These are phyloP conservation scores for Rubia tinctorum DNA, from an alignment of 305 asterid species.

Conservation along the genomic window DNA sequence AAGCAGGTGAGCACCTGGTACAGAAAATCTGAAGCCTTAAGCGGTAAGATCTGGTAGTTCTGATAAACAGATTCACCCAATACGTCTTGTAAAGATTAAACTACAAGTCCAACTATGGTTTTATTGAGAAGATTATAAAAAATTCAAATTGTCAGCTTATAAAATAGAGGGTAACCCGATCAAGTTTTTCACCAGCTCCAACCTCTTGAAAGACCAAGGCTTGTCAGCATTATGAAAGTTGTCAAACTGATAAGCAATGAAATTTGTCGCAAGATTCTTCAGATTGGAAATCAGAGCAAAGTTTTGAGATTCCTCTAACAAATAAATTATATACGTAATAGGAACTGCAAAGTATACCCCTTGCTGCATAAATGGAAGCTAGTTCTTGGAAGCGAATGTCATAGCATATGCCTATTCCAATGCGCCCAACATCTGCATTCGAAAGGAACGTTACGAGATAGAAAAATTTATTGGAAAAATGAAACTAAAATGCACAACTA, in stretches of 20 bases:
- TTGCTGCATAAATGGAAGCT: conserved; percentile 82
- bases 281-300: background rate
- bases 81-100: conserved; percentile 3
- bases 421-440: conserved; percentile 77
- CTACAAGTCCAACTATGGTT: background rate
- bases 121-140: background rate
- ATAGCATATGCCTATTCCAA: conserved; percentile 89
- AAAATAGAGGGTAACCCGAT: background rate
- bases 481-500: background rate
- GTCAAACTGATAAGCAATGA: background rate
- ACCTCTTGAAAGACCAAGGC: background rate
- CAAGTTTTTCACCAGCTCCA: background rate
- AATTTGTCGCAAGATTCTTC: background rate
- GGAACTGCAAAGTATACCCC: conserved; percentile 45
- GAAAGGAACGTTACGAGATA: conserved; percentile 17
- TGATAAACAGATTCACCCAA: background rate
- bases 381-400: conserved; percentile 87
- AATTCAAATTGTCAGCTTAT: background rate
- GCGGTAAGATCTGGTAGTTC: conserved; percentile 4
- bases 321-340: background rate
- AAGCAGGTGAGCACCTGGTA: conserved; percentile 80
- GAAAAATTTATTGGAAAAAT: conserved; percentile 10
- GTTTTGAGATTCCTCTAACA: background rate
- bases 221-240: background rate
- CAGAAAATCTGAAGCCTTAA: conserved; percentile 17